Percentiles rank a stretch among this genome's conserved stretches.
Evolutionary conservation across 2,329 filamentous ascomycete species (phyloP).

Genomic region (Laburnicola sp.): DNA sequence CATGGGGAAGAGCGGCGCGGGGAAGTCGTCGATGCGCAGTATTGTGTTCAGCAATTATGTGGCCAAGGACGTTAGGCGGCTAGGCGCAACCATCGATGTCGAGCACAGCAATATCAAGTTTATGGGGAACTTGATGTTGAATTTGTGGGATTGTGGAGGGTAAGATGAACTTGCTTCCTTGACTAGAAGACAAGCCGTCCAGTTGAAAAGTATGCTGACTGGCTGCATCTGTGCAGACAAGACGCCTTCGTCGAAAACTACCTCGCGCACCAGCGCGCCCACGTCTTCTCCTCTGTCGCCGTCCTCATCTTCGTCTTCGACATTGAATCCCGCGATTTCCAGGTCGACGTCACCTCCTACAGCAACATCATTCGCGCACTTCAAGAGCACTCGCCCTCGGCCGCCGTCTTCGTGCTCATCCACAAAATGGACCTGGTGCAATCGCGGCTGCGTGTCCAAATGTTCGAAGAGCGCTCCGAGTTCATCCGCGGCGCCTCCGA

Average conservation of each 20-base stretch:
- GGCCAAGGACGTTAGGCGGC: slow-evolving; percentile 86
- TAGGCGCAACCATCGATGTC: slow-evolving; percentile 97
- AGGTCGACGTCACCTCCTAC: slow-evolving; percentile 91
- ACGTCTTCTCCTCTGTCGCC: slow-evolving; percentile 95
- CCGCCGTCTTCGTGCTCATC: slow-evolving; percentile 90
- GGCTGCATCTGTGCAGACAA: slow-evolving; percentile 71
- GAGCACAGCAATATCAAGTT: slow-evolving; percentile 99
- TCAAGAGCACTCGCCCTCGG: slow-evolving; percentile 76
- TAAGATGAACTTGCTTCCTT: slow-evolving; percentile 46
- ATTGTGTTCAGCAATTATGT: slow-evolving; percentile 99
- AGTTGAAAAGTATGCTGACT: neutral
- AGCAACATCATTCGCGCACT: slow-evolving; percentile 86
- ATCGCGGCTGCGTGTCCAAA: slow-evolving; percentile 71
- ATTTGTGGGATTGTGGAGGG: slow-evolving; percentile 98
- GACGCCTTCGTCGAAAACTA: slow-evolving; percentile 99
- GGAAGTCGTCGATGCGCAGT: slow-evolving; percentile 96
- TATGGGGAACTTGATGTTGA: slow-evolving; percentile 94
- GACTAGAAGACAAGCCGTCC: neutral
- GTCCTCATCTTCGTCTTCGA: slow-evolving; percentile 99
- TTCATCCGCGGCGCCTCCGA: slow-evolving; percentile 76
- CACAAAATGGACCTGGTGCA: slow-evolving; percentile 99
- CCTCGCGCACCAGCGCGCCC: slow-evolving; percentile 88
- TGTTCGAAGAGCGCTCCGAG: slow-evolving; percentile 82
- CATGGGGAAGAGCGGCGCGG: slow-evolving; percentile 91
- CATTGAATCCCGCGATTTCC: slow-evolving; percentile 92